A percentile compares a stretch with the other conserved stretches of the same genome.
Evolutionary conservation across 176 grass and related monocot genomes (phyloP).

Genomic region (Musa troglodytarum): DNA sequence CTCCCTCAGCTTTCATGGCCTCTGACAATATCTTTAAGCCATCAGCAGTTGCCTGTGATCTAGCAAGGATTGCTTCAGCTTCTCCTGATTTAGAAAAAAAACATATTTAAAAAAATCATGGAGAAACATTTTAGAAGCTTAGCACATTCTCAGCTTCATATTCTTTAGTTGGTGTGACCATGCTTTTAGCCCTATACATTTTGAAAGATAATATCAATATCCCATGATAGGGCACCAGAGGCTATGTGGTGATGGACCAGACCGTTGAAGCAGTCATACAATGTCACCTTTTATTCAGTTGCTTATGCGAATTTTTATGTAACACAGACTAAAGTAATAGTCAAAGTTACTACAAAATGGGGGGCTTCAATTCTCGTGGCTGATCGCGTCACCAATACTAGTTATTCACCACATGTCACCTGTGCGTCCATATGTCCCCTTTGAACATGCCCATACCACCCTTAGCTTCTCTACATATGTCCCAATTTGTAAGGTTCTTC

Average conservation of each 20-base stretch:
- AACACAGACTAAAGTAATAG: too few species aligned
- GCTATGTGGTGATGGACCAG: background rate
- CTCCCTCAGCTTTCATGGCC: constrained; percentile 60
- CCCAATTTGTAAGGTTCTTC: too few species aligned
- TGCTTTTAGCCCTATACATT: background rate
- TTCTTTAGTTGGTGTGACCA: background rate
- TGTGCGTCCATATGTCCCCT: too few species aligned
- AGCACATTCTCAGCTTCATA: background rate
- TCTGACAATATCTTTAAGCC: constrained; percentile 65
- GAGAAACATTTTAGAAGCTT: background rate
- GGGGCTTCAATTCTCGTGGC: too few species aligned
- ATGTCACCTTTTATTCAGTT: too few species aligned
- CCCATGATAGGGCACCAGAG: background rate
- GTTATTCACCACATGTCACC: too few species aligned
- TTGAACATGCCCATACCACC: too few species aligned
- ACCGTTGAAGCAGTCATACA: too few species aligned
- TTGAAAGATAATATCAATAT: background rate
- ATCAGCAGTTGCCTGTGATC: constrained; percentile 62
- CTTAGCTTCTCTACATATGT: too few species aligned
- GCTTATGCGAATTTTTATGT: too few species aligned
- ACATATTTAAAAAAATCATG: background rate
- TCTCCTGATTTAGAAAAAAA: constrained; percentile 37
- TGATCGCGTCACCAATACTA: too few species aligned
- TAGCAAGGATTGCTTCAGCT: constrained; percentile 79
- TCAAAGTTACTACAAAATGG: too few species aligned